phyloP scores from a whole-genome alignment of 78 protist species.

The Fonticula alba region DNA sequence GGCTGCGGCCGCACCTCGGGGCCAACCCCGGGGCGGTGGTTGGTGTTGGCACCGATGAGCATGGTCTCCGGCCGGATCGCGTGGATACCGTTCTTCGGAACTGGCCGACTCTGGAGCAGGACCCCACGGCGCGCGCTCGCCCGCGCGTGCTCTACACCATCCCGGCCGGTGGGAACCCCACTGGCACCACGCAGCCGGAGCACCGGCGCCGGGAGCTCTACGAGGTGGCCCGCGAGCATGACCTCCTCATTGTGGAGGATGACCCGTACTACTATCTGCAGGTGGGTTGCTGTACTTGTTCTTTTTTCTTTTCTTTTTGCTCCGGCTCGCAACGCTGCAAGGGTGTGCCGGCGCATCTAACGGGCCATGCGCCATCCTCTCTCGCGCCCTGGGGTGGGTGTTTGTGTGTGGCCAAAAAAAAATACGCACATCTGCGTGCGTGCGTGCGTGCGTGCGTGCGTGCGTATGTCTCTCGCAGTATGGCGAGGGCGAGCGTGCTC shows the following conservation, averaged over 20 bases:
- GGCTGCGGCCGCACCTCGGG: slow-evolving; percentile 7
- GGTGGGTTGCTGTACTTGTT: background rate
- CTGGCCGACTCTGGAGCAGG: background rate
- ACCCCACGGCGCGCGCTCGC: background rate
- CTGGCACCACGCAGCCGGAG: slow-evolving; percentile 45
- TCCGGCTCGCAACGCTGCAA: no score
- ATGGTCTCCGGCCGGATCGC: slow-evolving; percentile 7
- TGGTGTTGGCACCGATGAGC: slow-evolving; percentile 1
- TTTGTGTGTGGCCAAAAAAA: background rate
- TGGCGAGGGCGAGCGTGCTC: background rate
- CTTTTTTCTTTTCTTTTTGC: background rate
- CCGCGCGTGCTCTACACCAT: slow-evolving; percentile 47
- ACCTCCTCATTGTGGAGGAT: slow-evolving; percentile 70
- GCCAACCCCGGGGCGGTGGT: background rate
- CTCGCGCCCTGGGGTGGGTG: no score
- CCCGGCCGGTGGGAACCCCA: slow-evolving; percentile 65
- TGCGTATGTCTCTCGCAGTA: background rate
- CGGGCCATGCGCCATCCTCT: no score
- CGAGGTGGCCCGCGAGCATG: slow-evolving; percentile 17
- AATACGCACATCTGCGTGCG: no score
- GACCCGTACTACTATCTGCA: slow-evolving; percentile 76
- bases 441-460: background rate
- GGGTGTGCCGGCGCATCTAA: no score
- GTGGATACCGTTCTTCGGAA: background rate
- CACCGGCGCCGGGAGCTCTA: slow-evolving; percentile 29